phyloP scores from a whole-genome alignment of 2,329 filamentous ascomycete species.

The Ophiostoma sp. region DNA sequence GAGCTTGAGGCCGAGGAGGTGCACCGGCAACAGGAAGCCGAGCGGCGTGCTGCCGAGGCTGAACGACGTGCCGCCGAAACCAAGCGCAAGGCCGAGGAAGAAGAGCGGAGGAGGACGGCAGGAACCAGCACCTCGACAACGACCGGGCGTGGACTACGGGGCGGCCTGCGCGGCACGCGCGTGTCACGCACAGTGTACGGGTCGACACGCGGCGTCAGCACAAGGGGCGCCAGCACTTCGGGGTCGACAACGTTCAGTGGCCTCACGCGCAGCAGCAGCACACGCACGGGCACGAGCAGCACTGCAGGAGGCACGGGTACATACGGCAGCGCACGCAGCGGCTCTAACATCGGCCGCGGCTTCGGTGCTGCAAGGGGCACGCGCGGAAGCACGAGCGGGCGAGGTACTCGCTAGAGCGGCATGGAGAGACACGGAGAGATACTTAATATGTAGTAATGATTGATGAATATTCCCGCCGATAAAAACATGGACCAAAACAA shows the following conservation, averaged over 20 bases:
- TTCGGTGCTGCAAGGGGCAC: constrained; percentile 9
- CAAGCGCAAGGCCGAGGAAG: constrained; percentile 57
- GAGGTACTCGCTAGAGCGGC: not conserved
- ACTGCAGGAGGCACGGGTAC: constrained; percentile 1
- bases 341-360: constrained; percentile 40
- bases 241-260: constrained; percentile 18
- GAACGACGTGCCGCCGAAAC: constrained; percentile 70
- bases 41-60: constrained; percentile 71
- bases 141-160: constrained; percentile 5
- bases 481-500: not conserved
- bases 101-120: constrained; percentile 43
- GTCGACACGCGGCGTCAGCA: constrained; percentile 10
- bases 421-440: not conserved
- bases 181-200: constrained; percentile 17
- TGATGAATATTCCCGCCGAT: not conserved
- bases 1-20: constrained; percentile 77
- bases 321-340: constrained; percentile 14
- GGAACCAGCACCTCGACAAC: constrained; percentile 13
- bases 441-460: not conserved
- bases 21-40: constrained; percentile 67
- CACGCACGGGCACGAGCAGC: constrained; percentile 7
- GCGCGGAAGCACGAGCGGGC: not conserved
- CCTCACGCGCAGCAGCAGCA: constrained; percentile 20
- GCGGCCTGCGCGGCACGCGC: constrained; percentile 16
- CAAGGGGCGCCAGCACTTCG: constrained; percentile 15